A percentile compares a stretch with the other conserved stretches of the same genome.
Evolutionary conservation across 805 yeast genomes (phyloP).

Genomic region (Yamadazyma scolyti): DNA sequence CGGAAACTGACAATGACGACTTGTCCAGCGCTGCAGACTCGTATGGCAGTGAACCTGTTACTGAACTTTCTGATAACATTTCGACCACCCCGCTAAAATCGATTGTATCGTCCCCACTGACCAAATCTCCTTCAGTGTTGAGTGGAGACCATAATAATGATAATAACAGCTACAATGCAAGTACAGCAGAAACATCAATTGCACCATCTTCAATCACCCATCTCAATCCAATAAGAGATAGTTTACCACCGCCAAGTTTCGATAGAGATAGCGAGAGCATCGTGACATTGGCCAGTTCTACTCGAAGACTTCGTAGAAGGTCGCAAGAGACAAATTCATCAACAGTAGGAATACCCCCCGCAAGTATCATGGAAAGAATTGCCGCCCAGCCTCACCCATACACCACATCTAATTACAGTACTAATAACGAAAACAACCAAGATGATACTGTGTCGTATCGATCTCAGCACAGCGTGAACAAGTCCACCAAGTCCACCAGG

Average conservation of each 20-base stretch:
- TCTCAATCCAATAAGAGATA: constrained; percentile 21
- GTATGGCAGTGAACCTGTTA: constrained; percentile 15
- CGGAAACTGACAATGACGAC: too few relatives aligned
- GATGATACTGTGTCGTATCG: too few relatives aligned
- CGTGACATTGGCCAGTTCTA: constrained; percentile 39
- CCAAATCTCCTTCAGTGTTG: constrained; percentile 36
- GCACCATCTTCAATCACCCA: constrained; percentile 32
- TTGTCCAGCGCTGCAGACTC: too few relatives aligned
- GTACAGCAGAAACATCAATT: constrained; percentile 50
- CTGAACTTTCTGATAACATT: constrained; percentile 32
- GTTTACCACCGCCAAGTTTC: constrained; percentile 42
- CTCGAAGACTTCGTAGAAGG: constrained; percentile 36
- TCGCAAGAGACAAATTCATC: constrained; percentile 57
- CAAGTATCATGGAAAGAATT: constrained; percentile 63
- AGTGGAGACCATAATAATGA: constrained; percentile 28
- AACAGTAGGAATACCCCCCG: constrained; percentile 68
- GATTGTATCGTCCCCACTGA: constrained; percentile 37
- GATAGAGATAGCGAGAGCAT: constrained; percentile 42
- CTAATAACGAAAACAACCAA: too few relatives aligned
- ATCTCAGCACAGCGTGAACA: too few relatives aligned
- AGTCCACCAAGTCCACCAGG: too few relatives aligned
- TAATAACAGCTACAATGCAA: constrained; percentile 30
- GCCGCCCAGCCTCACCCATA: too few relatives aligned
- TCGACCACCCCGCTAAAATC: constrained; percentile 50
- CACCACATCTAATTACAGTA: too few relatives aligned